Evolutionary conservation across 2,329 filamentous ascomycete species (phyloP), one percentile per base, ranked within the genome.

Genomic region (Sphaerulina populicola): DNA sequence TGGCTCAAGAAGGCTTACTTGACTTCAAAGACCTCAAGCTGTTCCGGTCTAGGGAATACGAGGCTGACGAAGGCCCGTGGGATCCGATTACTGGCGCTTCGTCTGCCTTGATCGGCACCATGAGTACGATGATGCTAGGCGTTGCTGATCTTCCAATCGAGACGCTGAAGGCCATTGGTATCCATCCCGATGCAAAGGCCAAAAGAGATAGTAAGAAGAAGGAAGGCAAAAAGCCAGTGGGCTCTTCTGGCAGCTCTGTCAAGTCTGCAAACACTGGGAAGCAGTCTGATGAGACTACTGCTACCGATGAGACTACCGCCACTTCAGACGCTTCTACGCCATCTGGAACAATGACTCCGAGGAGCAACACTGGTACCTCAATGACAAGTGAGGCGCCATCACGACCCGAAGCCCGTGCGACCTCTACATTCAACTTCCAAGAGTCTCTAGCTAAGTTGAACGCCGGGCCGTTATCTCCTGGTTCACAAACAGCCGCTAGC

Each of bases 1-100:
- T 93, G 31, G 81, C 83, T 1, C 77, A 81, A 15, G 76, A 79
- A 57, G 81, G 79, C 0, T 67, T 82, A 23, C 60, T 94, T 3
- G 75, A 82, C 47, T 85, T 86, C 59, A 76, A 80, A 0, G 81
- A 90, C 59, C 67, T 93, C 15, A 88, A 88, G 62, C 68, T 91
- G 77, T 88, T 62, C 54, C 55, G 78, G 27, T 61, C 77, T 7
- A 66, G 71, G 53, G 86, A 94, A 65, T 88, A 91, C 66, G 81
- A 85, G 57, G 87, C 85, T 0, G 85, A 88, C 52, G 80, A 85
- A 30, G 85, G 89, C 40, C 88, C 88, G 0, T 82, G 79, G 62
- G 88, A 93, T 57, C 88, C 88, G 0, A 79, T 94, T 21, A 82
- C 85, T 11, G 88, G 87, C 15, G 86, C 82, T 12, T 82, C 88